Percentiles rank a stretch among this genome's conserved stretches.
Conservation (phyloP, 345 rosid species). For the Pistacia integerrima region DNA sequence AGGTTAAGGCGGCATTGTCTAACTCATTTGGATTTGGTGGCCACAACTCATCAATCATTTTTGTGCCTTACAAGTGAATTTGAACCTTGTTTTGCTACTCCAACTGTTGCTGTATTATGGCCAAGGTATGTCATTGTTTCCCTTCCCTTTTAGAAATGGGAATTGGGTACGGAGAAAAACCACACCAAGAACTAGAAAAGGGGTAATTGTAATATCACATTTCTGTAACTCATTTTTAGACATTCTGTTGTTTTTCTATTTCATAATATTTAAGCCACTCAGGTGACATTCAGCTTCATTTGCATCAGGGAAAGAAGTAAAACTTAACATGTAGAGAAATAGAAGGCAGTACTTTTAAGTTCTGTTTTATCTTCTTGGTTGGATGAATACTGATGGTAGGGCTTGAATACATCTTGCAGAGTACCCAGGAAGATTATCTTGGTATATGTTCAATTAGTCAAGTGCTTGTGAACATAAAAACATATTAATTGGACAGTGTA, state of each 20-base stretch:
- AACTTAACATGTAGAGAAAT: neutral
- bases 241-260: neutral
- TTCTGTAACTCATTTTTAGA: neutral
- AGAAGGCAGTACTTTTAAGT: neutral
- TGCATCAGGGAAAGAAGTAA: neutral
- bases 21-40: conserved; percentile 97
- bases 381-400: neutral
- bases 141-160: neutral
- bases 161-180: neutral
- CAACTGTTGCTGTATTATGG: conserved; percentile 2
- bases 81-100: conserved; percentile 11
- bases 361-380: conserved; percentile 1
- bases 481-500: conserved; percentile 6
- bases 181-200: neutral
- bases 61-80: conserved; percentile 80
- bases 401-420: neutral
- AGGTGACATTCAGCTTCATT: neutral
- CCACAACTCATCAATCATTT: conserved; percentile 93
- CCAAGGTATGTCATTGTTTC: conserved; percentile 1
- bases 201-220: neutral
- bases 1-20: conserved; percentile 82
- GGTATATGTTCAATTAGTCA: neutral
- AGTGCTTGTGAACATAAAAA: neutral
- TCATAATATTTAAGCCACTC: neutral
- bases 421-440: neutral